Percentiles rank a stretch among this genome's conserved stretches.
Evolutionary conservation across 257 asterid species (phyloP).

Genomic region (Leptodermis oblonga): DNA sequence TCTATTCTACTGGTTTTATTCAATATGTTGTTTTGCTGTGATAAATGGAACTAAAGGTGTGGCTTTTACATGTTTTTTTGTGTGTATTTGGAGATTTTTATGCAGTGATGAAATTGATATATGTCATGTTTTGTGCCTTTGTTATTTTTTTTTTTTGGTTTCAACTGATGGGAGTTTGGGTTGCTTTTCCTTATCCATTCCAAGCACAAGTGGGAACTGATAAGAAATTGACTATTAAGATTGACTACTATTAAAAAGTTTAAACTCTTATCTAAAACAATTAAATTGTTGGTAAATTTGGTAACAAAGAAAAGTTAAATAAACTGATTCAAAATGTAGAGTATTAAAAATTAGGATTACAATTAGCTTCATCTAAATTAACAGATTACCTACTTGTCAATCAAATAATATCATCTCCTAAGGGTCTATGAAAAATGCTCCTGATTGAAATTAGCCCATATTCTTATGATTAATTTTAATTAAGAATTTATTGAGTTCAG

Average conservation of each 20-base stretch:
- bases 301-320: no score
- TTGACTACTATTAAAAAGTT: not conserved
- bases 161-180: not conserved
- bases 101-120: not conserved
- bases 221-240: not conserved
- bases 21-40: not conserved
- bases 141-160: no score
- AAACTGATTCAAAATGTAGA: no score
- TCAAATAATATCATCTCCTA: no score
- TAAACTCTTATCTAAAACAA: not conserved
- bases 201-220: not conserved
- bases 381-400: no score
- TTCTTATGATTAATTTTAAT: no score
- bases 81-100: not conserved
- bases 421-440: no score
- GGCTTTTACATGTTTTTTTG: not conserved
- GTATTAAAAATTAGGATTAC: no score
- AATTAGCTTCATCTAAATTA: no score
- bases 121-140: not conserved
- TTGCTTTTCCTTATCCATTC: not conserved
- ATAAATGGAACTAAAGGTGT: not conserved
- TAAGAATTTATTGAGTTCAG: no score
- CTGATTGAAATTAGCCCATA: no score
- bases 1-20: not conserved
- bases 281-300: not conserved